Percentiles rank a stretch among this genome's conserved stretches.
These are phyloP conservation scores for Epichloe bromicola DNA, from an alignment of 2,329 filamentous ascomycete genomes.

Conservation along the genomic window DNA sequence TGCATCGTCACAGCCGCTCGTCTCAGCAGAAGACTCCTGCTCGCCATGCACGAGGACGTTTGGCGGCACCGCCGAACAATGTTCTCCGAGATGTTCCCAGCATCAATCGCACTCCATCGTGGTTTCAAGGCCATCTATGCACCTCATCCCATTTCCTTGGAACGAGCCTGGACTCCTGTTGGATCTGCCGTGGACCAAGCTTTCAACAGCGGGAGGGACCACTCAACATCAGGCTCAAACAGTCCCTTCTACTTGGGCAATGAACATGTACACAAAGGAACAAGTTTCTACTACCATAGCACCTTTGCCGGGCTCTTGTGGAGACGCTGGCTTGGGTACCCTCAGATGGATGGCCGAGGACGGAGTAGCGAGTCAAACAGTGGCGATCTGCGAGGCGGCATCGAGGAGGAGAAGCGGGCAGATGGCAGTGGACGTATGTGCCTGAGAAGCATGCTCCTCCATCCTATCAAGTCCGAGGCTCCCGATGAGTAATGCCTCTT, in stretches of 20 bases:
- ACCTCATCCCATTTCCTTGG: conserved; percentile 69
- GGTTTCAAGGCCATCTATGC: conserved; percentile 69
- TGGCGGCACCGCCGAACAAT: conserved; percentile 54
- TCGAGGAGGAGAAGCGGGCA: conserved; percentile 32
- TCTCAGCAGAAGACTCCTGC: conserved; percentile 50
- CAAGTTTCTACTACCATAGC: conserved; percentile 75
- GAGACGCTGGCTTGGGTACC: conserved; percentile 59
- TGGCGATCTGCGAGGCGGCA: conserved; percentile 37
- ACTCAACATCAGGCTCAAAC: conserved; percentile 49
- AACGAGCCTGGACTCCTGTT: conserved; percentile 58
- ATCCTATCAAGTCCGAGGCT: conserved; percentile 62
- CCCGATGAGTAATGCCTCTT: conserved; percentile 15
- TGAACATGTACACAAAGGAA: conserved; percentile 73
- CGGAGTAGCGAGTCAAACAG: conserved; percentile 35
- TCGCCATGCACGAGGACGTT: conserved; percentile 64
- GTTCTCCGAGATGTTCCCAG: conserved; percentile 72
- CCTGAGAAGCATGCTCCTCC: conserved; percentile 64
- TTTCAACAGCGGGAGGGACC: conserved; percentile 65
- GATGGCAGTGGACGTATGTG: conserved; percentile 55
- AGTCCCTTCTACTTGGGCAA: conserved; percentile 55
- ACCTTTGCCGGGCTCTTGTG: conserved; percentile 68
- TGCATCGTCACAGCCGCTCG: conserved; percentile 61
- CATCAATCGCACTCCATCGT: conserved; percentile 57
- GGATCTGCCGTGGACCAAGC: conserved; percentile 52
- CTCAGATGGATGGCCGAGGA: conserved; percentile 38